These are phyloP conservation scores for Lasiodiplodia theobromae DNA, from an alignment of 2,329 filamentous ascomycete genomes.

Conservation along the genomic window DNA sequence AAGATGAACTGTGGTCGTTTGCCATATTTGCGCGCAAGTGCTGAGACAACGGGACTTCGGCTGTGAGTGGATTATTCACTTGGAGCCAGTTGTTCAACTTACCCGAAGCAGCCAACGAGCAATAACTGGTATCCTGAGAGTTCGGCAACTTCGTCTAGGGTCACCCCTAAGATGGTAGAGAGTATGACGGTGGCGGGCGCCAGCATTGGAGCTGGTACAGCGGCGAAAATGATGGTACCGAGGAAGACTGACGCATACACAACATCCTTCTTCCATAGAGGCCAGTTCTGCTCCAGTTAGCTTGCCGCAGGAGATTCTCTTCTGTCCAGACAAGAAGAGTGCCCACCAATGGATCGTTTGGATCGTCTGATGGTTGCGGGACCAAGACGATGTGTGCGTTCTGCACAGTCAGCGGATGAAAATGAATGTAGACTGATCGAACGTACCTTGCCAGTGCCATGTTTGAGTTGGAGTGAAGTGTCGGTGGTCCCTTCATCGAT, in stretches of 20 bases:
- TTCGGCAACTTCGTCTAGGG: constrained; percentile 38
- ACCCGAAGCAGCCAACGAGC: constrained; percentile 38
- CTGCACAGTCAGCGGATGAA: constrained; percentile 28
- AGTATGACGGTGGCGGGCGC: constrained; percentile 37
- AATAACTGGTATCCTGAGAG: constrained; percentile 38
- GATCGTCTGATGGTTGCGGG: constrained; percentile 38
- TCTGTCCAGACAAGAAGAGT: not conserved
- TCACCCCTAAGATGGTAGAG: constrained; percentile 34
- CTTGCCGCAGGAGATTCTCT: not conserved
- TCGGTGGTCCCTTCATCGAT: constrained; percentile 8
- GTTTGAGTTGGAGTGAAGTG: constrained; percentile 31
- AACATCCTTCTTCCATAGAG: constrained; percentile 37
- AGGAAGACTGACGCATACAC: constrained; percentile 37
- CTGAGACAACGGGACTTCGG: constrained; percentile 40
- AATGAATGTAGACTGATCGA: too few species aligned
- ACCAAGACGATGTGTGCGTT: constrained; percentile 36
- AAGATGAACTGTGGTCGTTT: constrained; percentile 46
- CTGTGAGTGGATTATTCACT: not conserved
- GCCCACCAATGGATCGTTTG: constrained; percentile 37
- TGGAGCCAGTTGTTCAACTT: not conserved
- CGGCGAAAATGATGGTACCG: constrained; percentile 39
- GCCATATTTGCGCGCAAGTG: constrained; percentile 46
- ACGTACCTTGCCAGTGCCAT: constrained; percentile 35
- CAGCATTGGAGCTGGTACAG: constrained; percentile 38
- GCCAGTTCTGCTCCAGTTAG: constrained; percentile 34